Conservation (phyloP, 2,329 filamentous ascomycete species). For the Dactylonectria macrodidyma region DNA sequence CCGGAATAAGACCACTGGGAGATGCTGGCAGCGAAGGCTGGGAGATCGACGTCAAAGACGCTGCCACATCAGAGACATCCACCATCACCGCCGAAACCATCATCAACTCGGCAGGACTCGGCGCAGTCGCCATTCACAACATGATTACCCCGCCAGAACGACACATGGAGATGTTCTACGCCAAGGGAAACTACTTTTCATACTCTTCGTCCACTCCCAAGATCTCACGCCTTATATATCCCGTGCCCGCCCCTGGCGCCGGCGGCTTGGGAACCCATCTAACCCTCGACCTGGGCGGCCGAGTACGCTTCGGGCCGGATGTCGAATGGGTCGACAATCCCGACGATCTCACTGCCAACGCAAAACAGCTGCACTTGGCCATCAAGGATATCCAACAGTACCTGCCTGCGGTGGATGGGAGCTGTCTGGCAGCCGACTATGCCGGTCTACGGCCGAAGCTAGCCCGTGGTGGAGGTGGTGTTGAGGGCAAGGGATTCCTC, state of each 20-base stretch:
- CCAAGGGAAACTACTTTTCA: slow-evolving; percentile 96
- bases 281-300: slow-evolving; percentile 88
- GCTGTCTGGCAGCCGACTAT: slow-evolving; percentile 83
- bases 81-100: slow-evolving; percentile 82
- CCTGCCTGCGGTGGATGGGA: slow-evolving; percentile 79
- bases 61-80: slow-evolving; percentile 61
- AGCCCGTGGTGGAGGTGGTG: slow-evolving; percentile 70
- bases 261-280: slow-evolving; percentile 94
- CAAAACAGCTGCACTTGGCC: slow-evolving; percentile 74
- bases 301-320: slow-evolving; percentile 93
- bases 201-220: slow-evolving; percentile 77
- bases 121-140: slow-evolving; percentile 85
- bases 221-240: slow-evolving; percentile 86
- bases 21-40: slow-evolving; percentile 74
- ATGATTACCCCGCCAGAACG: slow-evolving; percentile 76
- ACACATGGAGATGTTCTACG: slow-evolving; percentile 79
- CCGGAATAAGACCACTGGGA: slow-evolving; percentile 67
- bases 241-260: slow-evolving; percentile 84
- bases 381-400: slow-evolving; percentile 84
- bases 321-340: slow-evolving; percentile 90
- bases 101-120: slow-evolving; percentile 91
- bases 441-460: slow-evolving; percentile 94
- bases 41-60: slow-evolving; percentile 73
- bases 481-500: slow-evolving; percentile 76
- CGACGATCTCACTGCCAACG: slow-evolving; percentile 77